Percentiles rank a stretch among this genome's conserved stretches.
Conservation (phyloP, 164 flowering plant genomes). For the Stephania cephalantha region DNA sequence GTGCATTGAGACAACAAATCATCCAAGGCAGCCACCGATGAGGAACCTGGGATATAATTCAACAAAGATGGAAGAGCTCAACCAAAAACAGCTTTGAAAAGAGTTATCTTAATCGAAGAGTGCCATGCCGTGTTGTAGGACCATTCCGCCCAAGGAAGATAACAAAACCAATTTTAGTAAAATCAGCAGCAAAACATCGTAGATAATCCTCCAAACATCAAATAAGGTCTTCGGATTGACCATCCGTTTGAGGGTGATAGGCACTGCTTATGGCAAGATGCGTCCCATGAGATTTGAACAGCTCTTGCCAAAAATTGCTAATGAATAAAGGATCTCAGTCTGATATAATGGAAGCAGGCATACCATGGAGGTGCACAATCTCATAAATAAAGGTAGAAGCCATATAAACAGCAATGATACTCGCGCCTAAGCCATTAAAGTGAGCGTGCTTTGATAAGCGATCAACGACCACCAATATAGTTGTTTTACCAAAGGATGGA, state of each 20-base stretch:
- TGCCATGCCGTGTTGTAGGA: too few species aligned
- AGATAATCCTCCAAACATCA: background rate
- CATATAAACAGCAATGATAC: background rate
- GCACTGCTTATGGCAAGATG: background rate
- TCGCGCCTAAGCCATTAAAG: background rate
- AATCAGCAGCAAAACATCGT: background rate
- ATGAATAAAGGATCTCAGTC: constrained; percentile 1
- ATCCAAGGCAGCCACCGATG: too few species aligned
- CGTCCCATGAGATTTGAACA: background rate
- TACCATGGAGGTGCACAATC: background rate
- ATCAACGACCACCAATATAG: constrained; percentile 2
- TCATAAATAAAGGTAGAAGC: background rate
- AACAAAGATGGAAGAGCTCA: too few species aligned
- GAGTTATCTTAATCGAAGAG: too few species aligned
- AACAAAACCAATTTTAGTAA: too few species aligned
- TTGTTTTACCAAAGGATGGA: background rate
- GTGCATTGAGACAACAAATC: too few species aligned
- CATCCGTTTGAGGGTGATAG: constrained; percentile 4
- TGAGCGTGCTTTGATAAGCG: background rate
- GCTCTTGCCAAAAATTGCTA: background rate
- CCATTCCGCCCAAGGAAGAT: too few species aligned
- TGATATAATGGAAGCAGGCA: background rate
- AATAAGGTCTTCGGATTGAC: constrained; percentile 4
- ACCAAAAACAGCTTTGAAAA: too few species aligned
- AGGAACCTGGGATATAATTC: too few species aligned